A percentile compares a stretch with the other conserved stretches of the same genome.
Evolutionary conservation across 2,329 filamentous ascomycete genomes (phyloP).

Genomic region (Teratosphaeria nubilosa): DNA sequence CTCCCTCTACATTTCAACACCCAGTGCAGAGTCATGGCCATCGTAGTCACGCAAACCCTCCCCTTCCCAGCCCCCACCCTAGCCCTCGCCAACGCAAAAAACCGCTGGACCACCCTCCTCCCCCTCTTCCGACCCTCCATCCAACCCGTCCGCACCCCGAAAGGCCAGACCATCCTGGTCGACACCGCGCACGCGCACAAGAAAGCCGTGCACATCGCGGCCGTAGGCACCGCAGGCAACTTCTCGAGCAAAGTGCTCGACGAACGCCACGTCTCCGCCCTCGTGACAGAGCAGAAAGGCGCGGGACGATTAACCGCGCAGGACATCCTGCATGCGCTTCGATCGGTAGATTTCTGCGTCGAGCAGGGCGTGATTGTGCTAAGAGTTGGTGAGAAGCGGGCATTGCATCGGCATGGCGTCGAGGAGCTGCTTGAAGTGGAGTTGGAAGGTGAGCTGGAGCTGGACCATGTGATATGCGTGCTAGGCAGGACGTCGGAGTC

Average conservation of each 20-base stretch:
- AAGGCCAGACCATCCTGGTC: slow-evolving; percentile 24
- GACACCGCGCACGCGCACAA: slow-evolving; percentile 18
- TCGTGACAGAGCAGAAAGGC: slow-evolving; percentile 18
- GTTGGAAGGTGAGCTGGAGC: slow-evolving; percentile 19
- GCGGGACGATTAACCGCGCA: slow-evolving; percentile 17
- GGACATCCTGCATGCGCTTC: slow-evolving; percentile 19
- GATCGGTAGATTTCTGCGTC: slow-evolving; percentile 12
- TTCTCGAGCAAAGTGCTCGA: slow-evolving; percentile 27
- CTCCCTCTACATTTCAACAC: not conserved
- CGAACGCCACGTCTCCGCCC: slow-evolving; percentile 23
- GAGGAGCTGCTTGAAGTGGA: slow-evolving; percentile 21
- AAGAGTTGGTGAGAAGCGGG: slow-evolving; percentile 17
- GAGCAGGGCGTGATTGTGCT: slow-evolving; percentile 22
- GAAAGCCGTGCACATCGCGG: slow-evolving; percentile 20
- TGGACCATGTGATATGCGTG: slow-evolving; percentile 24
- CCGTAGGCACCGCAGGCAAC: slow-evolving; percentile 20
- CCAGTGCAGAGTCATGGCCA: slow-evolving; percentile 16
- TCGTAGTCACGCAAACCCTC: slow-evolving; percentile 28
- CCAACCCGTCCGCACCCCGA: slow-evolving; percentile 14
- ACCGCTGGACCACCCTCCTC: slow-evolving; percentile 24
- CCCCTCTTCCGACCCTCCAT: slow-evolving; percentile 25
- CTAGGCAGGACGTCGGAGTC: slow-evolving; percentile 20
- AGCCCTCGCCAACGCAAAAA: slow-evolving; percentile 19
- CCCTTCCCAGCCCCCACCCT: slow-evolving; percentile 20
- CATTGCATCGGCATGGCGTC: slow-evolving; percentile 12